These are phyloP conservation scores for Suillus fuscotomentosus DNA, from an alignment of 768 basidiomycete species.

Conservation along the genomic window DNA sequence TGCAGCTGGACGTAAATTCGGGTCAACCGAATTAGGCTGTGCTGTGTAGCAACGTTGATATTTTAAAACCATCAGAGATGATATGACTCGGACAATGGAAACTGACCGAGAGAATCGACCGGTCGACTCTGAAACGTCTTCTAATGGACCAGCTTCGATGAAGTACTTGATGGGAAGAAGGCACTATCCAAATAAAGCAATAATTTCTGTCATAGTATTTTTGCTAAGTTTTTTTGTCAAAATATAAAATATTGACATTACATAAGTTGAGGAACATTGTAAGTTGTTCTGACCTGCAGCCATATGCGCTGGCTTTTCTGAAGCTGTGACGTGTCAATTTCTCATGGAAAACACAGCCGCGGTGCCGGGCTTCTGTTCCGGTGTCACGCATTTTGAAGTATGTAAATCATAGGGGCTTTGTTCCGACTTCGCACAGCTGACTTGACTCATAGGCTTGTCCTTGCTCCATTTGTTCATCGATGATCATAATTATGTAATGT, in stretches of 20 bases:
- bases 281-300: no score
- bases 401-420: not conserved
- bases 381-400: not conserved
- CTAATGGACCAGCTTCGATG: not conserved
- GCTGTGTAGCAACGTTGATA: conserved; percentile 1
- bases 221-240: no score
- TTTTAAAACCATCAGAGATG: not conserved
- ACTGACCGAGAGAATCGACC: not conserved
- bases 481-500: not conserved
- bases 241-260: no score
- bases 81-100: not conserved
- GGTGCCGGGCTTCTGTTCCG: not conserved
- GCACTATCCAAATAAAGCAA: not conserved
- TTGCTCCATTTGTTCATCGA: not conserved
- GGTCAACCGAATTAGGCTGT: conserved; percentile 1
- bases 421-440: no score
- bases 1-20: not conserved
- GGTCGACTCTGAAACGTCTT: not conserved
- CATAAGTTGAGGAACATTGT: no score
- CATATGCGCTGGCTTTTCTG: not conserved
- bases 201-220: no score
- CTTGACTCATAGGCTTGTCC: no score
- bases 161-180: conserved; percentile 1
- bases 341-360: not conserved
- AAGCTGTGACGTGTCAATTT: conserved; percentile 3